Evolutionary conservation across 2,329 filamentous ascomycete genomes (phyloP).

Genomic region (Fusarium sp.): DNA sequence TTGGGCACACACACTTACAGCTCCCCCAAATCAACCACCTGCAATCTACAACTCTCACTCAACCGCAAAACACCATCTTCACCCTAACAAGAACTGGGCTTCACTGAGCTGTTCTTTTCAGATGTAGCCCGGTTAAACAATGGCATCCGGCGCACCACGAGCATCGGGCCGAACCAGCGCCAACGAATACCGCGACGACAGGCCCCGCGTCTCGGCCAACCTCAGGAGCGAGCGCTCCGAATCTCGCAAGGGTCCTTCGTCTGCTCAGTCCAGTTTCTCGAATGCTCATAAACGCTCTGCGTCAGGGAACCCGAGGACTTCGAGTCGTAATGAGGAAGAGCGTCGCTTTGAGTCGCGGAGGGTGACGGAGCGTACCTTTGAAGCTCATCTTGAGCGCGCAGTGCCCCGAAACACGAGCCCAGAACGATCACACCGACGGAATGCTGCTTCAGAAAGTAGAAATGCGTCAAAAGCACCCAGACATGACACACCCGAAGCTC

Average conservation of each 20-base stretch:
- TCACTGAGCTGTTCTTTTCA: constrained; percentile 33
- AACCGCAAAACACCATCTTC: not conserved
- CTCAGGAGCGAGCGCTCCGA: constrained; percentile 55
- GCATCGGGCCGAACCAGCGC: constrained; percentile 63
- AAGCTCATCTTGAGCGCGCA: constrained; percentile 75
- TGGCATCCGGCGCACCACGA: constrained; percentile 60
- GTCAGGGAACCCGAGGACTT: constrained; percentile 69
- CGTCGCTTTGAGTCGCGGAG: constrained; percentile 67
- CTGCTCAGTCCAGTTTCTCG: constrained; percentile 54
- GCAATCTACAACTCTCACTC: constrained; percentile 1
- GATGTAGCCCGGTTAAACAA: constrained; percentile 57
- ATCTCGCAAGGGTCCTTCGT: constrained; percentile 56
- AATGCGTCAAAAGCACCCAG: constrained; percentile 56
- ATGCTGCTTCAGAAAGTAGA: constrained; percentile 56
- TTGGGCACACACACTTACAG: constrained; percentile 50
- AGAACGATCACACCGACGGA: constrained; percentile 65
- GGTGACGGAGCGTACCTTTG: constrained; percentile 67
- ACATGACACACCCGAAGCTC: constrained; percentile 62
- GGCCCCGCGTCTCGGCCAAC: constrained; percentile 55
- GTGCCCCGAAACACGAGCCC: constrained; percentile 72
- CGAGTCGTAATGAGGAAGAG: constrained; percentile 61
- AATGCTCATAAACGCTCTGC: constrained; percentile 68
- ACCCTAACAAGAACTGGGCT: constrained; percentile 1
- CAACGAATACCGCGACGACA: constrained; percentile 54
- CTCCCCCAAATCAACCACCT: constrained; percentile 37